Percentiles rank a stretch among this genome's conserved stretches.
These are phyloP conservation scores for Hanseniaspora valbyensis DNA, from an alignment of 805 yeast genomes.

Conservation along the genomic window DNA sequence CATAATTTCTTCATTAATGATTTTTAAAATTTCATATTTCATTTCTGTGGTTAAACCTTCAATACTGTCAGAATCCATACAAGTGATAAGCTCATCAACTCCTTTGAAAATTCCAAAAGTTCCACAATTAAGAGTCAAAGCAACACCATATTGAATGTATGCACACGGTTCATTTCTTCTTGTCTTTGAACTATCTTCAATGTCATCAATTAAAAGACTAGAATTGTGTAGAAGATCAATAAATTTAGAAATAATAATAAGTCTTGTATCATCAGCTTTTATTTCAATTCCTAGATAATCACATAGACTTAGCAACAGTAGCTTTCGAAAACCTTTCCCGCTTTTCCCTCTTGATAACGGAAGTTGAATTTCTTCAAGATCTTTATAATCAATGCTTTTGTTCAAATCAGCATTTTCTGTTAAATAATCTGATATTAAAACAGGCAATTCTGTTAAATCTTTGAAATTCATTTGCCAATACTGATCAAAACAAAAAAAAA, in stretches of 20 bases:
- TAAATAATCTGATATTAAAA: not conserved
- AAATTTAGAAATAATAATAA: slow-evolving; percentile 31
- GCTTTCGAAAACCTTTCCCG: slow-evolving; percentile 10
- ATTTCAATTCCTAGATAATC: not conserved
- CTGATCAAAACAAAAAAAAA: too few species aligned
- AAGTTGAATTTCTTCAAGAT: not conserved
- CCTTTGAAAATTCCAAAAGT: slow-evolving; percentile 69
- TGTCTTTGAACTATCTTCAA: slow-evolving; percentile 63
- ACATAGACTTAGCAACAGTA: slow-evolving; percentile 5
- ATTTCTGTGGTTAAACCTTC: slow-evolving; percentile 19
- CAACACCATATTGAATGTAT: slow-evolving; percentile 64
- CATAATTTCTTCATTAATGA: slow-evolving; percentile 61
- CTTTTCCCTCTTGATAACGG: not conserved
- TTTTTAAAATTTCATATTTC: slow-evolving; percentile 27
- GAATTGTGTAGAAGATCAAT: slow-evolving; percentile 57
- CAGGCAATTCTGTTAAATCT: not conserved
- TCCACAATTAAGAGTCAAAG: slow-evolving; percentile 71
- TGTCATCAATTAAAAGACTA: slow-evolving; percentile 69
- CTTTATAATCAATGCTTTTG: not conserved
- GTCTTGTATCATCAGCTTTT: slow-evolving; percentile 18
- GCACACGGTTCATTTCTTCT: slow-evolving; percentile 75
- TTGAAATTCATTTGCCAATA: not conserved
- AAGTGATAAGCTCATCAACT: slow-evolving; percentile 37
- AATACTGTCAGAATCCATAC: slow-evolving; percentile 18
- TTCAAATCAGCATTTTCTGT: not conserved